These are phyloP conservation scores for Theileria luwenshuni DNA, from an alignment of 169 alveolate genomes.

Conservation along the genomic window DNA sequence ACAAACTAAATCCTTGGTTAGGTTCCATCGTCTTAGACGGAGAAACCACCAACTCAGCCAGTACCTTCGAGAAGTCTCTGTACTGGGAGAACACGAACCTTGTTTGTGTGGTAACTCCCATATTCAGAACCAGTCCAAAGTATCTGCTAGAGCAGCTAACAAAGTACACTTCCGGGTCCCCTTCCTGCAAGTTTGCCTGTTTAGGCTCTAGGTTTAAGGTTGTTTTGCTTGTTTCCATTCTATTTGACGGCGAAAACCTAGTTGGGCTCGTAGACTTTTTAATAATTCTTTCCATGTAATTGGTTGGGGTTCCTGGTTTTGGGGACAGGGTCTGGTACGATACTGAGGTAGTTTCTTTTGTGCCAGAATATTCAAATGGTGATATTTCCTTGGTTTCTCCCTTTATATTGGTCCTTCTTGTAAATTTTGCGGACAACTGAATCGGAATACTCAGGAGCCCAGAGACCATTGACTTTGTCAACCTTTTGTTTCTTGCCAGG, in stretches of 20 bases:
- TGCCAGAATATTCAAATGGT: background rate
- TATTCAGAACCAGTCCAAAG: slow-evolving; percentile 2
- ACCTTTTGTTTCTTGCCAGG: slow-evolving; percentile 21
- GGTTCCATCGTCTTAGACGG: background rate
- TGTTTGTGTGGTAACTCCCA: background rate
- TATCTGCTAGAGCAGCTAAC: slow-evolving; percentile 12
- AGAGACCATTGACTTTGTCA: background rate
- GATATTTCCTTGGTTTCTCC: background rate
- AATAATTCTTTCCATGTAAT: no score
- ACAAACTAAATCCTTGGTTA: background rate
- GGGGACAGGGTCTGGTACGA: background rate
- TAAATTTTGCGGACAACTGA: background rate
- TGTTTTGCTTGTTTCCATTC: background rate
- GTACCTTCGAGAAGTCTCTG: slow-evolving; percentile 13
- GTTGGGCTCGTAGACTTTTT: background rate
- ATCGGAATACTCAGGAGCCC: background rate
- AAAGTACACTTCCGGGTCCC: background rate
- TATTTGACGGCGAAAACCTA: background rate
- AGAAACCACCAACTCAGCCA: slow-evolving; percentile 9
- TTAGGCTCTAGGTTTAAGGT: background rate
- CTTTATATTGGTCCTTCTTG: background rate
- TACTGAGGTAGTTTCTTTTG: background rate
- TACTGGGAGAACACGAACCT: slow-evolving; percentile 18
- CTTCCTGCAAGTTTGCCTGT: background rate
- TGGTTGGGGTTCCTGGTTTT: background rate